Conservation (phyloP, 1,284 basidiomycete species). For the Gomphus bonarii region DNA sequence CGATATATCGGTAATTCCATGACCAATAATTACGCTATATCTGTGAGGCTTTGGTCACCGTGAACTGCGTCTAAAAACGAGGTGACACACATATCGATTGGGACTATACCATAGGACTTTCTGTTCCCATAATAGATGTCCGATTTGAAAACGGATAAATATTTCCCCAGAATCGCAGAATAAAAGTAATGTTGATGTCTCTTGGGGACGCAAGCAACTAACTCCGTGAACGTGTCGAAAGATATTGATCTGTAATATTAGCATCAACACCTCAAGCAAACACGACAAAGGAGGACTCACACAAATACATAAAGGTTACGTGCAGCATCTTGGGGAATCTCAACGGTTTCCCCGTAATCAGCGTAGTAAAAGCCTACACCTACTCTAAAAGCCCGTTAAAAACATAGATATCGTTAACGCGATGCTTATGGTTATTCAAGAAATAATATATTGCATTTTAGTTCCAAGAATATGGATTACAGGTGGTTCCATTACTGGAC, state of each 20-base stretch:
- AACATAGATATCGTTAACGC: not conserved
- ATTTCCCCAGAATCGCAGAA: slow-evolving; percentile 48
- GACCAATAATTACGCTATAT: slow-evolving; percentile 48
- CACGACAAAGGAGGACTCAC: slow-evolving; percentile 4
- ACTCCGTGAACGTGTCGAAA: slow-evolving; percentile 59
- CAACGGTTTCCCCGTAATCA: slow-evolving; percentile 55
- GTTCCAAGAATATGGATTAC: slow-evolving; percentile 59
- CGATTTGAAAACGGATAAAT: slow-evolving; percentile 75
- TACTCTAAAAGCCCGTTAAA: slow-evolving; percentile 17
- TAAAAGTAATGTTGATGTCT: not conserved
- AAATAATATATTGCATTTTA: slow-evolving; percentile 59
- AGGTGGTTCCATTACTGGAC: slow-evolving; percentile 26
- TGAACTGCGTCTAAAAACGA: not conserved
- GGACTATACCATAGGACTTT: slow-evolving; percentile 47
- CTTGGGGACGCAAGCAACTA: slow-evolving; percentile 14
- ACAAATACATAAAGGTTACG: slow-evolving; percentile 61
- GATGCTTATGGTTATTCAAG: slow-evolving; percentile 56
- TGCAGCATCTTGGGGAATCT: slow-evolving; percentile 57
- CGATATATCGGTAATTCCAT: slow-evolving; percentile 40
- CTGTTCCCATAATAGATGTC: slow-evolving; percentile 74
- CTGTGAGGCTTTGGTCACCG: not conserved
- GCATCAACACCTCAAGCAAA: not conserved
- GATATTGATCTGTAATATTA: slow-evolving; percentile 34
- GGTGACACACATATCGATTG: slow-evolving; percentile 59
- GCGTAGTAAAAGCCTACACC: slow-evolving; percentile 61